phyloP scores from a whole-genome alignment of 306 rosid genomes.

The Prosopis cineraria region DNA sequence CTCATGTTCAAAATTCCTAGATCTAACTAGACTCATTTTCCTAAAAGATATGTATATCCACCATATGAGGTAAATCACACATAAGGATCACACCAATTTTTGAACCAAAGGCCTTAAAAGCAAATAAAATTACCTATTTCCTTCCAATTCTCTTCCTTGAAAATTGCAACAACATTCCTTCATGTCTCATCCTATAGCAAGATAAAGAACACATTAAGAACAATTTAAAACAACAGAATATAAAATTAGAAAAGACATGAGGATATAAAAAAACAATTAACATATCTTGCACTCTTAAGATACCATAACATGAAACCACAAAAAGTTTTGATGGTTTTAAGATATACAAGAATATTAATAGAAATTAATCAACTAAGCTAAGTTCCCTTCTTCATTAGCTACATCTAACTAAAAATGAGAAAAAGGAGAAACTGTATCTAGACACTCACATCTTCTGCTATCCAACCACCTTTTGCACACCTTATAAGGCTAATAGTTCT shows the following conservation, averaged over 20 bases:
- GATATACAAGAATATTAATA: background rate
- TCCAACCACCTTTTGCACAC: conserved; percentile 99
- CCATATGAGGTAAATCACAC: background rate
- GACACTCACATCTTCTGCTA: conserved; percentile 77
- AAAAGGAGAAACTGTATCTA: conserved; percentile 16
- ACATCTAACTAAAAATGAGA: conserved; percentile 16
- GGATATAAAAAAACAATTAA: background rate
- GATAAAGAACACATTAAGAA: conserved; percentile 21
- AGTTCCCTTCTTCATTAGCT: conserved; percentile 33
- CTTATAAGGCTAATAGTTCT: conserved; percentile 92
- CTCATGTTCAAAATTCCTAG: background rate
- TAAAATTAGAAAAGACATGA: background rate
- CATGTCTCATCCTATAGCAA: conserved; percentile 88
- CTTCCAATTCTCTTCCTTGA: conserved; percentile 95
- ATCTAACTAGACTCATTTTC: conserved; percentile 19
- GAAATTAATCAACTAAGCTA: conserved; percentile 12
- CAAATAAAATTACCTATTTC: conserved; percentile 75
- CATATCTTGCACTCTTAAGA: conserved; percentile 31
- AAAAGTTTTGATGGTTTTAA: background rate
- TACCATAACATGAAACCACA: background rate
- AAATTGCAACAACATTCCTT: conserved; percentile 82
- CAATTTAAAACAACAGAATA: background rate
- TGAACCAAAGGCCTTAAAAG: conserved; percentile 3
- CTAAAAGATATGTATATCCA: conserved; percentile 6
- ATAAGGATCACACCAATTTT: conserved; percentile 17